A percentile compares a stretch with the other conserved stretches of the same genome.
phyloP scores from a whole-genome alignment of 2,329 filamentous ascomycete species.

The Fusarium continuum region DNA sequence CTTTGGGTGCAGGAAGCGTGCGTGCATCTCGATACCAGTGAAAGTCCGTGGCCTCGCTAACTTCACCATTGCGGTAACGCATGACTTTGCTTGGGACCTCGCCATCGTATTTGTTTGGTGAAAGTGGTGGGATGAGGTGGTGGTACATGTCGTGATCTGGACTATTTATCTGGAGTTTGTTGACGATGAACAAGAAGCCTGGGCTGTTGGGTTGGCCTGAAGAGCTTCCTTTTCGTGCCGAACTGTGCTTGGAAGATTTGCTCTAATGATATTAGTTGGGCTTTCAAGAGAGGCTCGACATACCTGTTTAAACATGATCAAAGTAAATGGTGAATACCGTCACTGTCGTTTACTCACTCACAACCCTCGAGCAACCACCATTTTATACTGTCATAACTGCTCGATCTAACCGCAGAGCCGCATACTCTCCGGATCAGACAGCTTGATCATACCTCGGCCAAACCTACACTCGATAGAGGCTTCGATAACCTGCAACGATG shows the following conservation, averaged over 20 bases:
- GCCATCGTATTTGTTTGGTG: conserved; percentile 30
- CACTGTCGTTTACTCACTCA: not conserved
- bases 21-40: conserved; percentile 28
- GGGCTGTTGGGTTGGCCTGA: conserved; percentile 1
- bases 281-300: not conserved
- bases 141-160: conserved; percentile 7
- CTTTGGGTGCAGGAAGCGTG: not conserved
- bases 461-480: not conserved
- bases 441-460: conserved; percentile 37
- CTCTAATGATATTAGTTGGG: conserved; percentile 13
- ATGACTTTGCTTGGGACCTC: conserved; percentile 49
- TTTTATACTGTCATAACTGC: conserved; percentile 29
- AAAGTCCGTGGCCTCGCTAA: conserved; percentile 39
- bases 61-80: conserved; percentile 47
- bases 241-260: conserved; percentile 8
- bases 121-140: conserved; percentile 47
- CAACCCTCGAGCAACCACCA: not conserved
- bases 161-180: conserved; percentile 44
- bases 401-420: conserved; percentile 28
- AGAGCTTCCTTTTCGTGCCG: conserved; percentile 16
- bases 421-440: conserved; percentile 26
- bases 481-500: not conserved
- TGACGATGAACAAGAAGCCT: conserved; percentile 53
- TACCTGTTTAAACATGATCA: conserved; percentile 25
- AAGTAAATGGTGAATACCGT: not conserved